Evolutionary conservation across 305 asterid genomes (phyloP).

Genomic region (Fraxinus sp.): DNA sequence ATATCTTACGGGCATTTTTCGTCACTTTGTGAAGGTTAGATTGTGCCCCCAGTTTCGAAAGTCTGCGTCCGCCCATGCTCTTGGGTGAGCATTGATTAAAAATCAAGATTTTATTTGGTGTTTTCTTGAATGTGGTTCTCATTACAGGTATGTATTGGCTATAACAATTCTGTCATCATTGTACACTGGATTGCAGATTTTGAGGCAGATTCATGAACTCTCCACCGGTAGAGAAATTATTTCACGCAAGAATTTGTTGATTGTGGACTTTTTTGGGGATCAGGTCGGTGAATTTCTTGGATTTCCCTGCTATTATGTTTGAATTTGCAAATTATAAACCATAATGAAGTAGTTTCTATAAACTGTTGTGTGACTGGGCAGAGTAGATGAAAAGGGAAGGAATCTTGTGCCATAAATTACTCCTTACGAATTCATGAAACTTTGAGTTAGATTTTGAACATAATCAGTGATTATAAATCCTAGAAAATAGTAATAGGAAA

Average conservation of each 20-base stretch:
- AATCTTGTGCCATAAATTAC: neutral
- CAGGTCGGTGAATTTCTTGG: constrained; percentile 44
- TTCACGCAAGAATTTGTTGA: constrained; percentile 31
- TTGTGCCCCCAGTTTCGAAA: too few species aligned
- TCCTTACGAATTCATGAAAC: neutral
- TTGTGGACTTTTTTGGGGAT: constrained; percentile 63
- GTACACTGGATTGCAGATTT: constrained; percentile 55
- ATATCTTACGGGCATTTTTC: too few species aligned
- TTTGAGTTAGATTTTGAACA: neutral
- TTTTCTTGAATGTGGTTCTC: neutral
- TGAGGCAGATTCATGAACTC: constrained; percentile 47
- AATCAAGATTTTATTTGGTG: neutral
- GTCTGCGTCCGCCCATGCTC: too few species aligned
- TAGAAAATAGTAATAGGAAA: neutral
- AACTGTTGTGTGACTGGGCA: neutral
- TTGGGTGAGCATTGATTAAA: neutral
- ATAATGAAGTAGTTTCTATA: neutral
- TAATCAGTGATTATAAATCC: neutral
- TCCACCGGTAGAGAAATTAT: constrained; percentile 39
- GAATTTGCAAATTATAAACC: neutral
- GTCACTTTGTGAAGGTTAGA: too few species aligned
- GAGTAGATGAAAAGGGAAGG: constrained; percentile 1
- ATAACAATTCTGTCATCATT: constrained; percentile 59
- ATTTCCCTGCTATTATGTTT: neutral
- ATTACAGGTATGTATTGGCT: constrained; percentile 56